phyloP scores from a whole-genome alignment of 768 basidiomycete species.

The Boletus sp. region DNA sequence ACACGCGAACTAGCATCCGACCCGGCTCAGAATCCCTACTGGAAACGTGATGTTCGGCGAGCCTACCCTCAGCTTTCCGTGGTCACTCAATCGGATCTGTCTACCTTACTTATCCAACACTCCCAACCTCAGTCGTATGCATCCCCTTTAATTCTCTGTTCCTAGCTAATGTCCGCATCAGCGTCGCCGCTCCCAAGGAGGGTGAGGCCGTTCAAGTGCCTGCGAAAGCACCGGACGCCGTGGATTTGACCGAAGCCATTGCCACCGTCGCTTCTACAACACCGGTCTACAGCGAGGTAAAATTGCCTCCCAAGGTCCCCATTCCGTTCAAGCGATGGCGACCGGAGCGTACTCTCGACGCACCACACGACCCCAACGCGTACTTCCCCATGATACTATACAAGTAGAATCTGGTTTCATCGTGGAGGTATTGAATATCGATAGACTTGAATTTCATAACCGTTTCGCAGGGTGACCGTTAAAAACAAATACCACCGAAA shows the following conservation, averaged over 20 bases:
- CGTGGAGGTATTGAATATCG: neutral
- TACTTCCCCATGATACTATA: constrained; percentile 85
- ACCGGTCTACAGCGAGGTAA: constrained; percentile 59
- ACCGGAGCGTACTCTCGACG: constrained; percentile 65
- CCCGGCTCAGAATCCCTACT: constrained; percentile 88
- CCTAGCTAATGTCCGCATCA: constrained; percentile 27
- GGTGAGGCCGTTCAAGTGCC: constrained; percentile 45
- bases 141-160: neutral
- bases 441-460: constrained; percentile 34
- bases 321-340: constrained; percentile 70
- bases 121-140: constrained; percentile 65
- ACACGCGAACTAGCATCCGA: constrained; percentile 63
- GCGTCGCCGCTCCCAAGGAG: constrained; percentile 52
- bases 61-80: constrained; percentile 91
- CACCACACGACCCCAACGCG: constrained; percentile 78
- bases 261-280: constrained; percentile 54
- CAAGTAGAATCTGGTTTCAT: constrained; percentile 33
- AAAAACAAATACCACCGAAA: constrained; percentile 6
- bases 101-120: constrained; percentile 78
- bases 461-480: constrained; percentile 11
- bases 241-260: constrained; percentile 76
- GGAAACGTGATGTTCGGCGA: constrained; percentile 93
- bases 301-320: constrained; percentile 74
- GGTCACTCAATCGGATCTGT: constrained; percentile 80
- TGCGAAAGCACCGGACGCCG: constrained; percentile 39